Evolutionary conservation across 495 filamentous ascomycete genomes (phyloP).

Genomic region (Tuber microsphaerosporum): DNA sequence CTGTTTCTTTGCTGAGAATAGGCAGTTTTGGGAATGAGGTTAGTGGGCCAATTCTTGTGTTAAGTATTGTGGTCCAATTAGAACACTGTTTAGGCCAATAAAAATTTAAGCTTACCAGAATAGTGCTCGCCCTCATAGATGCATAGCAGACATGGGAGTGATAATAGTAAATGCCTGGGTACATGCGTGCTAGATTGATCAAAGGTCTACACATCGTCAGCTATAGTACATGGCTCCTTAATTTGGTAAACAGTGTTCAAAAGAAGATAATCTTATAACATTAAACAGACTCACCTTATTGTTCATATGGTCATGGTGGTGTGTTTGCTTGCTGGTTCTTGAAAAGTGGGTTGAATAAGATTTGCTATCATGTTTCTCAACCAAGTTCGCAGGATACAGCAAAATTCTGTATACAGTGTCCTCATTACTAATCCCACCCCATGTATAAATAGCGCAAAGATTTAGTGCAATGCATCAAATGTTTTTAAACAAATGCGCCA

Average conservation of each 20-base stretch:
- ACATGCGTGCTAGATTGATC: neutral
- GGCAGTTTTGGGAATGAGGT: neutral
- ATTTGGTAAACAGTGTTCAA: neutral
- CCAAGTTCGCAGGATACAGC: no score
- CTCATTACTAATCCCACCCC: neutral
- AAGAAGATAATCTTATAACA: no score
- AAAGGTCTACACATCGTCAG: neutral
- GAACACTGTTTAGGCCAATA: no score
- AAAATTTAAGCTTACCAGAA: neutral
- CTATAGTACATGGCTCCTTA: neutral
- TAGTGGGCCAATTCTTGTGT: no score
- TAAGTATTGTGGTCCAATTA: no score
- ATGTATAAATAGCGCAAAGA: neutral
- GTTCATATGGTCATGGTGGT: no score
- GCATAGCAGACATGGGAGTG: neutral
- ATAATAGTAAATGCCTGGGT: neutral
- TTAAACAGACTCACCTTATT: no score
- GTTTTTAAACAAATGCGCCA: neutral
- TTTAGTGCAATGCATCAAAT: neutral
- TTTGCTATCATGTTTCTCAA: neutral
- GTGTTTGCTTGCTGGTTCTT: neutral
- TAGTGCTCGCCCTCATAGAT: neutral
- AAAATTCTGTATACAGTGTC: no score
- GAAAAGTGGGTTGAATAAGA: neutral
- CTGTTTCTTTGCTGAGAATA: no score